These are phyloP conservation scores for Fusarium buharicum DNA, from an alignment of 2,329 filamentous ascomycete species.

Conservation along the genomic window DNA sequence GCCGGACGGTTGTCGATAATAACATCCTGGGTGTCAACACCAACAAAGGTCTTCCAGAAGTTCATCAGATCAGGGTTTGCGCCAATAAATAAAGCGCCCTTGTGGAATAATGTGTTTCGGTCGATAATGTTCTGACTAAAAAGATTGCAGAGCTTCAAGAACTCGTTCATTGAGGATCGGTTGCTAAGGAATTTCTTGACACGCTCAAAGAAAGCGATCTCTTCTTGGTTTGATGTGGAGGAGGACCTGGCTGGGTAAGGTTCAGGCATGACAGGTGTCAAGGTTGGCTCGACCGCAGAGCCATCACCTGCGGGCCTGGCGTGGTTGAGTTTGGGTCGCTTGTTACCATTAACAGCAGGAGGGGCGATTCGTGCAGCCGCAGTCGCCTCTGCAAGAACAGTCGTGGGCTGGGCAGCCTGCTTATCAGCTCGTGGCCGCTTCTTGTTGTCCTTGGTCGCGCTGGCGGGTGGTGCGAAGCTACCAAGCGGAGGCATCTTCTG, in stretches of 20 bases:
- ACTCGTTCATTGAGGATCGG: constrained; percentile 92
- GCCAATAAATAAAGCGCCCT: constrained; percentile 86
- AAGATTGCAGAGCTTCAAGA: constrained; percentile 95
- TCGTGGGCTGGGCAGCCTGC: constrained; percentile 59
- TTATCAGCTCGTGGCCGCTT: constrained; percentile 78
- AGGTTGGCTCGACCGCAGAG: constrained; percentile 79
- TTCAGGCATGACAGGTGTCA: constrained; percentile 88
- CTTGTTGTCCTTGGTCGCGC: constrained; percentile 89
- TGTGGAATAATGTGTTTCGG: constrained; percentile 81
- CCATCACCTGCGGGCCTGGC: constrained; percentile 69
- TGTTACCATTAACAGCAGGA: constrained; percentile 54
- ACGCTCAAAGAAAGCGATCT: constrained; percentile 93
- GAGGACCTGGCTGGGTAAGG: constrained; percentile 82
- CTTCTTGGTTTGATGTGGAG: constrained; percentile 80
- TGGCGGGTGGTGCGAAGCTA: constrained; percentile 86
- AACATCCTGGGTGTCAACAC: constrained; percentile 79
- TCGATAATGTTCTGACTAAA: constrained; percentile 95
- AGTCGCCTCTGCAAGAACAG: constrained; percentile 57
- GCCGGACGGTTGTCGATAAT: constrained; percentile 81
- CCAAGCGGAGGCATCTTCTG: constrained; percentile 93
- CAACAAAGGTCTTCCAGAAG: constrained; percentile 87
- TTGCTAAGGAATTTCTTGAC: constrained; percentile 97
- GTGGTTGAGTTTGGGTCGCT: constrained; percentile 81
- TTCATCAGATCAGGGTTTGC: constrained; percentile 88
- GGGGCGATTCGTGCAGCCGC: constrained; percentile 50